Evolutionary conservation across 192 early-diverging fungal species (phyloP).

Genomic region (Backusella parvicylindrica): DNA sequence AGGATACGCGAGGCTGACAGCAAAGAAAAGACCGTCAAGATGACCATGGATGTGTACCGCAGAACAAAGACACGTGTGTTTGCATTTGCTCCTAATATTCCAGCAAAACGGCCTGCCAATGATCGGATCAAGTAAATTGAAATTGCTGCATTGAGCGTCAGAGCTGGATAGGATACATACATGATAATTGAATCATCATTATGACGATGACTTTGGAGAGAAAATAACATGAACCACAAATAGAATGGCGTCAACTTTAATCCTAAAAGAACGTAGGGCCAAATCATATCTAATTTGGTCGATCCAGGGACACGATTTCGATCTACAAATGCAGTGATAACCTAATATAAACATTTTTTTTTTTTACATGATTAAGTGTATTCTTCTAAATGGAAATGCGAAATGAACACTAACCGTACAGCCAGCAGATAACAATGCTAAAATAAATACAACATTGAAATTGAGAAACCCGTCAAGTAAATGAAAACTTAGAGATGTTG

Average conservation of each 20-base stretch:
- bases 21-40: conserved; percentile 41
- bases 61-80: conserved; percentile 8
- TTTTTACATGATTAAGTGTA: background rate
- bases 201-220: conserved; percentile 81
- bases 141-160: conserved; percentile 75
- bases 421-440: conserved; percentile 64
- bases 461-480: conserved; percentile 84
- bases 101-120: conserved; percentile 32
- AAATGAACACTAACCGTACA: conserved; percentile 43
- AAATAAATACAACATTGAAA: conserved; percentile 76
- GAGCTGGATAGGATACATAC: conserved; percentile 83
- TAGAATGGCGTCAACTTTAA: conserved; percentile 67
- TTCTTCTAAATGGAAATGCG: background rate
- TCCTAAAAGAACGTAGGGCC: conserved; percentile 45
- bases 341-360: conserved; percentile 17
- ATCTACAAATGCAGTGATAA: conserved; percentile 39
- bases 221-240: conserved; percentile 74
- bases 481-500: conserved; percentile 89
- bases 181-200: conserved; percentile 83
- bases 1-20: conserved; percentile 68
- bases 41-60: conserved; percentile 33
- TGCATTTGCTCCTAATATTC: conserved; percentile 31
- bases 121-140: conserved; percentile 51
- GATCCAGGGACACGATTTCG: conserved; percentile 37
- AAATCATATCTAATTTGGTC: conserved; percentile 11